Conservation (phyloP, 257 asterid species). For the Fraxinus americana region DNA sequence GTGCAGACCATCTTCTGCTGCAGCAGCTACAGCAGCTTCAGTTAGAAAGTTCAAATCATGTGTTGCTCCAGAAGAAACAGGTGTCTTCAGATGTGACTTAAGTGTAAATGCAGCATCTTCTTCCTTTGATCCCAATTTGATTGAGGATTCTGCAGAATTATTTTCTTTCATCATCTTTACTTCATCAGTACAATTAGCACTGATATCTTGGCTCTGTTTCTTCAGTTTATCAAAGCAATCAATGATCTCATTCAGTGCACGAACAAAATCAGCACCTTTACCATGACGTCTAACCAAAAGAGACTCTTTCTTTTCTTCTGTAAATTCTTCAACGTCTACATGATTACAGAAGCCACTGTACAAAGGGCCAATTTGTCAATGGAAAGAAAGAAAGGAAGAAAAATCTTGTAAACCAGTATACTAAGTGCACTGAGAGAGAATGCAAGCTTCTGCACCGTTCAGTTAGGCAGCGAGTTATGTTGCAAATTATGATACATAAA, state of each 20-base stretch:
- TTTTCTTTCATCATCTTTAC: constrained; percentile 35
- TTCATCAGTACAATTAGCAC: constrained; percentile 38
- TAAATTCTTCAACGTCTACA: constrained; percentile 87
- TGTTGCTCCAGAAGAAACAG: constrained; percentile 36
- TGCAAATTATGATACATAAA: not conserved
- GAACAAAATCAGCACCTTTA: constrained; percentile 86
- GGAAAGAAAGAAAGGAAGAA: constrained; percentile 7
- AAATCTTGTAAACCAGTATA: not conserved
- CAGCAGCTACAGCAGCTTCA: constrained; percentile 60
- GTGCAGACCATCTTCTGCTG: constrained; percentile 47
- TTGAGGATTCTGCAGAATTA: constrained; percentile 43
- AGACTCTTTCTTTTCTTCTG: constrained; percentile 83
- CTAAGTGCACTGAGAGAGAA: not conserved
- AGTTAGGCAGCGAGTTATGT: not conserved
- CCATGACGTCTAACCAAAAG: constrained; percentile 83
- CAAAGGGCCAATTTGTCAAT: constrained; percentile 22
- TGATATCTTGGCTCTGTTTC: constrained; percentile 48
- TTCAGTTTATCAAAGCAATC: constrained; percentile 72
- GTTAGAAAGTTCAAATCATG: constrained; percentile 54
- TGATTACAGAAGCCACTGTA: constrained; percentile 95
- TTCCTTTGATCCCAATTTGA: constrained; percentile 37
- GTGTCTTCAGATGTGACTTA: constrained; percentile 27
- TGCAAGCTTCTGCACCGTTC: not conserved
- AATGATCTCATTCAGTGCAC: constrained; percentile 79
- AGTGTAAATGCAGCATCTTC: constrained; percentile 41